Conservation (phyloP, 139 green algal genomes). For the Chlamydomonas urium region DNA sequence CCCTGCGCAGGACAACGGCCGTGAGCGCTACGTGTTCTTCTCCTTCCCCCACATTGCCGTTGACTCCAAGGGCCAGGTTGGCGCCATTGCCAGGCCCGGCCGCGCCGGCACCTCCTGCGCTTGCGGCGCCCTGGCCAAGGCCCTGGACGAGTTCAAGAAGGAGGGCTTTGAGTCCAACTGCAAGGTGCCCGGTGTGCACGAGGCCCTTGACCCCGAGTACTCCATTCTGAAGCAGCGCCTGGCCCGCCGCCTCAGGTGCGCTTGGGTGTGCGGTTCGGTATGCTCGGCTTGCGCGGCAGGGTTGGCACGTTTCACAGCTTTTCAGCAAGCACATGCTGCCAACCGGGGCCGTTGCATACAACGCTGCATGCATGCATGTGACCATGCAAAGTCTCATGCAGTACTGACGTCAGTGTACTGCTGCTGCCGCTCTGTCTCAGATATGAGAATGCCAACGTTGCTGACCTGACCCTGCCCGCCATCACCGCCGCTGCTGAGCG, state of each 20-base stretch:
- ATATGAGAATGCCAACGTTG: conserved; percentile 35
- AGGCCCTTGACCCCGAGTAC: conserved; percentile 80
- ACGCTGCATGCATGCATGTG: too few species aligned
- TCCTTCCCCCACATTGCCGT: conserved; percentile 87
- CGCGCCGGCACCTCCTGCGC: conserved; percentile 30
- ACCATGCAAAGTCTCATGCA: too few species aligned
- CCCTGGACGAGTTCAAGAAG: conserved; percentile 31
- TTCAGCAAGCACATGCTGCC: too few species aligned
- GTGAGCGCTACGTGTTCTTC: conserved; percentile 61
- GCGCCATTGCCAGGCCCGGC: conserved; percentile 52
- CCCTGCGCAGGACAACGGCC: too few species aligned
- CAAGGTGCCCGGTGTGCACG: conserved; percentile 57
- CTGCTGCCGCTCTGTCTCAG: too few species aligned
- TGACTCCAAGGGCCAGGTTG: conserved; percentile 58
- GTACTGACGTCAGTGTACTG: too few species aligned
- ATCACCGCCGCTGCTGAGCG: conserved; percentile 75
- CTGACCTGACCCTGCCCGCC: conserved; percentile 55
- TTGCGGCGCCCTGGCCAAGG: conserved; percentile 36
- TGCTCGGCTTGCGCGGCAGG: too few species aligned
- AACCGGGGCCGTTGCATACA: too few species aligned
- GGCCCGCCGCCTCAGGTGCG: conserved; percentile 53
- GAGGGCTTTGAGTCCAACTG: conserved; percentile 47
- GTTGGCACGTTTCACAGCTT: too few species aligned
- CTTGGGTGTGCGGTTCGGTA: too few species aligned
- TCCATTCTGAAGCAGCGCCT: conserved; percentile 85